phyloP scores from a whole-genome alignment of 23 red algal genomes.

The Gracilaria caudata region DNA sequence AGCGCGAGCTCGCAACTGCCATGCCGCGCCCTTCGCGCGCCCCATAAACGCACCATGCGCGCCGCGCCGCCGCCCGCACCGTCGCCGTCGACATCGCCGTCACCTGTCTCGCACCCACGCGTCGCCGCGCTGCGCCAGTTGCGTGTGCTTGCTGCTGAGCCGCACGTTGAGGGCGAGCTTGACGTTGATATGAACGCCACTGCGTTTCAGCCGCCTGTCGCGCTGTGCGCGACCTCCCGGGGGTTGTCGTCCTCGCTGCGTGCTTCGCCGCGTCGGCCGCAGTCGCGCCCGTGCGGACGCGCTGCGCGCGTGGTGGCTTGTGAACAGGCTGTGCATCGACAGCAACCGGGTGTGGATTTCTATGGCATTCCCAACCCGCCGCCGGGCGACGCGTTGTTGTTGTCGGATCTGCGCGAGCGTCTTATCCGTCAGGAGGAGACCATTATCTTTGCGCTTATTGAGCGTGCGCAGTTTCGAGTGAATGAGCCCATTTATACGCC shows the following conservation, averaged over 20 bases:
- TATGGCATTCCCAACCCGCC: slow-evolving; percentile 92
- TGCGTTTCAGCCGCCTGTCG: not conserved
- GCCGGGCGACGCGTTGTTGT: slow-evolving; percentile 54
- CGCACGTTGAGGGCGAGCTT: not conserved
- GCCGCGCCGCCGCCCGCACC: not conserved
- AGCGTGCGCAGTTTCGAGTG: slow-evolving; percentile 89
- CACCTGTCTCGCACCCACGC: not conserved
- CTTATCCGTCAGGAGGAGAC: slow-evolving; percentile 99
- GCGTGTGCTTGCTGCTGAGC: not conserved
- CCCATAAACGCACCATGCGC: slow-evolving; percentile 21
- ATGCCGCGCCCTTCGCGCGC: not conserved
- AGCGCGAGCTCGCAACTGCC: too few relatives aligned
- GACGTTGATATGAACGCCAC: not conserved
- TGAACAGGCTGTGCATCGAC: not conserved
- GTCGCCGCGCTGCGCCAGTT: not conserved
- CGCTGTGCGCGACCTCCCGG: not conserved
- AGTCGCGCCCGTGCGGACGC: not conserved
- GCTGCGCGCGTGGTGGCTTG: not conserved
- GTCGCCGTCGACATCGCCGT: not conserved
- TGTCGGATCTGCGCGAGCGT: slow-evolving; percentile 80
- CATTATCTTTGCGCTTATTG: slow-evolving; percentile 98
- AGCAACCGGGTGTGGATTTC: slow-evolving; percentile 52
- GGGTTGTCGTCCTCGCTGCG: not conserved
- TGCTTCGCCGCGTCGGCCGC: not conserved
- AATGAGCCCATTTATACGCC: slow-evolving; percentile 81